Evolutionary conservation across 2,329 filamentous ascomycete genomes (phyloP).

Genomic region (Aspergillus pseudotamarii): DNA sequence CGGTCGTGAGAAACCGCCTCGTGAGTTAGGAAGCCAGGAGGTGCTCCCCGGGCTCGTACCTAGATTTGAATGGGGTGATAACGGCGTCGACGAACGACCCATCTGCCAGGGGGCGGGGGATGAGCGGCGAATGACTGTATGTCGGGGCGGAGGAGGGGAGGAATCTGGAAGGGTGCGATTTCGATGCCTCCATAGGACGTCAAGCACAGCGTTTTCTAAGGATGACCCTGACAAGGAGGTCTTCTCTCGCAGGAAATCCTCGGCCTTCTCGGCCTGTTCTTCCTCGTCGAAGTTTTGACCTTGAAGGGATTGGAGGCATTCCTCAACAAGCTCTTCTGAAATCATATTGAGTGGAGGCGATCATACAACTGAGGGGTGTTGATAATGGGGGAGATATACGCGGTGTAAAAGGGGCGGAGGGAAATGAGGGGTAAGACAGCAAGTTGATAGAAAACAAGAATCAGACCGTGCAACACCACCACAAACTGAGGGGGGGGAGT

Average conservation of each 20-base stretch:
- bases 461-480: conserved; percentile 4
- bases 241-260: conserved; percentile 80
- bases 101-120: conserved; percentile 94
- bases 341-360: conserved; percentile 65
- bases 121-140: conserved; percentile 84
- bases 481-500: not conserved
- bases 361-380: conserved; percentile 8
- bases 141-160: conserved; percentile 84
- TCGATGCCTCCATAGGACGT: conserved; percentile 74
- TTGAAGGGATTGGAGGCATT: conserved; percentile 85
- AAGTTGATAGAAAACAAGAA: conserved; percentile 9
- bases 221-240: conserved; percentile 73
- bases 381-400: conserved; percentile 9
- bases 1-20: conserved; percentile 73
- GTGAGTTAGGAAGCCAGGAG: conserved; percentile 73
- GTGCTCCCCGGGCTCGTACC: conserved; percentile 81
- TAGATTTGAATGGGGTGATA: conserved; percentile 76
- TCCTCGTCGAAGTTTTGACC: conserved; percentile 84
- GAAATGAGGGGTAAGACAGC: conserved; percentile 19
- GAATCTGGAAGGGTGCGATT: conserved; percentile 53
- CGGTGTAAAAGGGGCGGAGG: conserved; percentile 11
- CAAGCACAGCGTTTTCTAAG: conserved; percentile 87
- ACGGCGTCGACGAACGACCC: conserved; percentile 72
- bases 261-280: conserved; percentile 89
- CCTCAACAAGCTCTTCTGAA: conserved; percentile 87